Evolutionary conservation across 176 grass and related monocot genomes (phyloP), one percentile per base, ranked within the genome.

Genomic region (Raddia distichophylla): DNA sequence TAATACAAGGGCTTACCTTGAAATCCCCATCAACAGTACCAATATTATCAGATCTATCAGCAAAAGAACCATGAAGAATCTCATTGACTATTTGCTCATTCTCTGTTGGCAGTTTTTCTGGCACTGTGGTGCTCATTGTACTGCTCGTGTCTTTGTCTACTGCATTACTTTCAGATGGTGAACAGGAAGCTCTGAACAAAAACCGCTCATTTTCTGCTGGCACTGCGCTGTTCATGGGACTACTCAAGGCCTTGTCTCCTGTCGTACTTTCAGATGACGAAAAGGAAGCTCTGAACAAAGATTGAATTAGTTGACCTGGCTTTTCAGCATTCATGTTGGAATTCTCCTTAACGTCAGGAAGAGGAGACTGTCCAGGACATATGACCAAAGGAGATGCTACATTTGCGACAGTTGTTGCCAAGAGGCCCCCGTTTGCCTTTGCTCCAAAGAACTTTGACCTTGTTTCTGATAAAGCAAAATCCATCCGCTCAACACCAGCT

Each of bases 71-170:
- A 90, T 95, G 92, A 67, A 98, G 85, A 55, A 98, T 98, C 55
- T 95, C 95, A 90, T 98, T 98, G 64, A 98, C 95, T 72, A 98
- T 89, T 22, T 93, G 76, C 61, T 95, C 95, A 84, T 98, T 98
- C 60, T 93, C 90, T 72, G 86, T 88, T 16, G 90, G 88, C 58
- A 70, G 52, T 84, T 91, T 91, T 60, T 80, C 79, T 34, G 78
- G 59, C 32, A 65, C 48, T 71, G n/a, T 37, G n/a, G 10, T 78
- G 57, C 67, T 66, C 49, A 35, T 34, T 78, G 80, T 34, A n/a
- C 16, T 52, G 73, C 43, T 67, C 60, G n/a, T 33, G 60, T 3
- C 8, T n/a, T 10, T 20, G 57, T 60, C 57, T 22, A 3, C 57
- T 60, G 56, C 19, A 18, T 59, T 20, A 59, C 81, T 68, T 67